Base-by-base conservation (phyloP, 805 yeast genomes). In the Clavispora vitiphila region DNA sequence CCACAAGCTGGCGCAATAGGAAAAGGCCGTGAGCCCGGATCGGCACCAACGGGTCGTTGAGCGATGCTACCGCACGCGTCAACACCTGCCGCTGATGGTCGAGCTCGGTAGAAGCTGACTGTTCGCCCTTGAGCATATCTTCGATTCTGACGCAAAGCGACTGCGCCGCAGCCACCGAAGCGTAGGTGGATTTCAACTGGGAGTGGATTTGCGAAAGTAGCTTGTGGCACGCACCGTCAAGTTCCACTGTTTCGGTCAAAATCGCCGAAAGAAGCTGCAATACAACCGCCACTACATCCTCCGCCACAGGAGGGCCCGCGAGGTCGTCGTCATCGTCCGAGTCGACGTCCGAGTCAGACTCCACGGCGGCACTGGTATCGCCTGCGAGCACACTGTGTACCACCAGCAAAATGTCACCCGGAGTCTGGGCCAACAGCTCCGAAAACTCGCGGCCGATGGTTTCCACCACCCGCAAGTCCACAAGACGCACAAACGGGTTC, bases 11-110 rank as follows among this genome's bases (percentile, higher is more conserved):
- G 22, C 87, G 68, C 23, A 91, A 60, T 19, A 81, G 60, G 47
- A 76, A 77, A 8, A 93, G 63, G 0, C 98, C 98, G 60, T 86
- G 89, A 0, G 95, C 98, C 40, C 89, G 70, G 2, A 91, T 77
- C 0, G 98, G 96, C 3, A 86, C 81, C 34, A 84, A 63, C 0
- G 90, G 85, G 60, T 90, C 96, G 42, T 79, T 80, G 34, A 93
- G 60, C 44, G 81, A 77, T 1, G 74, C 66, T 27, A 86, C 63
- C 0, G 96, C 96, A 24, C 77, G 68, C 12, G 75, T 72, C 36
- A 84, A 62, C 0, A 61, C 46, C 19, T 62, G 64, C 21, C 59
- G 58, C 36, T 81, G 76, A 7, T 56, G 42, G 9, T 65, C 69
- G 32, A 45, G 43, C 10, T 47, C 50, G 8, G 55, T 48, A 2